Percentiles rank a stretch among this genome's conserved stretches.
These are phyloP conservation scores for Ganoderma multipileum DNA, from an alignment of 1,284 basidiomycete species.

Conservation along the genomic window DNA sequence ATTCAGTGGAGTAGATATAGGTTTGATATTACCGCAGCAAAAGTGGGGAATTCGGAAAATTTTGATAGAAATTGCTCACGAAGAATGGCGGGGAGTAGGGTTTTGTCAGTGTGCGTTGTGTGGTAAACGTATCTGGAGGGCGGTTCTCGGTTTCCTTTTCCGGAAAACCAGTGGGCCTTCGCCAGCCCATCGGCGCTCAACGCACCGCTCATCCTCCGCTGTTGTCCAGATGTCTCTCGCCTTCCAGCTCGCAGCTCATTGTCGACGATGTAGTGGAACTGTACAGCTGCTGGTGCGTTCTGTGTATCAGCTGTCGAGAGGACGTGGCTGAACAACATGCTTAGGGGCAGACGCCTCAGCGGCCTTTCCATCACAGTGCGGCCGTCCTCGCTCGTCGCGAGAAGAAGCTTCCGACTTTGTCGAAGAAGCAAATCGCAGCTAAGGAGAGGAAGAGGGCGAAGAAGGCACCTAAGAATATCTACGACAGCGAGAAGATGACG, in stretches of 20 bases:
- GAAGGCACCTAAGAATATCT: conserved; percentile 53
- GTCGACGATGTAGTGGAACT: conserved; percentile 32
- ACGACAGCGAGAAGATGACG: conserved; percentile 66
- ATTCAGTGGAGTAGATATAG: no score
- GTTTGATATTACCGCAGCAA: no score
- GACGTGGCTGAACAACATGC: conserved; percentile 7
- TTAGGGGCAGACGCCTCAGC: conserved; percentile 33
- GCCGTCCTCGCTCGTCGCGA: conserved; percentile 52
- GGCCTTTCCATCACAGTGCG: conserved; percentile 59
- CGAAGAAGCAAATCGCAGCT: conserved; percentile 72
- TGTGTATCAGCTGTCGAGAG: no score
- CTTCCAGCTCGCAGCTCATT: conserved; percentile 29
- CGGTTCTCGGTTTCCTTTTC: conserved; percentile 12
- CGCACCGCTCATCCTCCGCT: conserved; percentile 1
- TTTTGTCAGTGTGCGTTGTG: background rate
- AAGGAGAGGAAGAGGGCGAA: conserved; percentile 55
- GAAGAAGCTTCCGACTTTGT: conserved; percentile 56
- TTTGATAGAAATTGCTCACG: no score
- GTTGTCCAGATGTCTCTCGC: conserved; percentile 32
- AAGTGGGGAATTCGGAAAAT: no score
- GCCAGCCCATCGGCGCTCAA: background rate
- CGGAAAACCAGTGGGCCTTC: conserved; percentile 13
- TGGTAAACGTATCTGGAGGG: no score
- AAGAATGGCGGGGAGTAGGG: background rate
- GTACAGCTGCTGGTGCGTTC: conserved; percentile 16